Evolutionary conservation across 2,329 filamentous ascomycete genomes (phyloP).

Genomic region (Juglanconis oblonga): DNA sequence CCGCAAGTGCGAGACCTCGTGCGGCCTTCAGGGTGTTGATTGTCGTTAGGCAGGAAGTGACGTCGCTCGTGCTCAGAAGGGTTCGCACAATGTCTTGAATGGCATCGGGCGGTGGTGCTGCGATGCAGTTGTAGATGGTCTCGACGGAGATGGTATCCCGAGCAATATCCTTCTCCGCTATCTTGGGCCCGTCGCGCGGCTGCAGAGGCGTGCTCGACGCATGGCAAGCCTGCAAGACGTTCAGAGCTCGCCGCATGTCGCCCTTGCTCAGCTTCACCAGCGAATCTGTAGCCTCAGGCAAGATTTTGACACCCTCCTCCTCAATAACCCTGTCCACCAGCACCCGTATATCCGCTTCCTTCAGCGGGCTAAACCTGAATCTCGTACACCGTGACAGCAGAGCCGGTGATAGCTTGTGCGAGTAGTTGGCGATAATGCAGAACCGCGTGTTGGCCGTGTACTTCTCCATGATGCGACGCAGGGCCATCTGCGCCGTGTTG

Average conservation of each 20-base stretch:
- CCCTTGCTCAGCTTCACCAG: slow-evolving; percentile 87
- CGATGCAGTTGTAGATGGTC: slow-evolving; percentile 96
- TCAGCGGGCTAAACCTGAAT: slow-evolving; percentile 91
- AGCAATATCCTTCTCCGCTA: slow-evolving; percentile 62
- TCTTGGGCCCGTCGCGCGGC: slow-evolving; percentile 55
- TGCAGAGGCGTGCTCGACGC: slow-evolving; percentile 79
- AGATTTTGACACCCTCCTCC: slow-evolving; percentile 83
- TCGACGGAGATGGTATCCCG: slow-evolving; percentile 82
- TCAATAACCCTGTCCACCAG: slow-evolving; percentile 87
- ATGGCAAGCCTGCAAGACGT: slow-evolving; percentile 94
- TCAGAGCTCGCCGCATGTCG: slow-evolving; percentile 92
- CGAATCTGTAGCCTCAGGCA: slow-evolving; percentile 74
- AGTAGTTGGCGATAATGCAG: slow-evolving; percentile 98
- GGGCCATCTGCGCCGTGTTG: slow-evolving; percentile 95
- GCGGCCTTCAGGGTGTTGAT: slow-evolving; percentile 83
- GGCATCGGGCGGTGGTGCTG: slow-evolving; percentile 86
- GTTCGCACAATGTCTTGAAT: slow-evolving; percentile 82
- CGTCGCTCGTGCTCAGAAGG: slow-evolving; percentile 78
- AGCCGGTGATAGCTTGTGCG: slow-evolving; percentile 93
- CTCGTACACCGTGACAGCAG: slow-evolving; percentile 89
- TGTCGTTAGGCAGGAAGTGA: slow-evolving; percentile 83
- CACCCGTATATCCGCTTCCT: slow-evolving; percentile 78
- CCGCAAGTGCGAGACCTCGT: slow-evolving; percentile 85
- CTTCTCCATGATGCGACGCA: slow-evolving; percentile 97
- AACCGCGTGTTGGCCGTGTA: slow-evolving; percentile 98